Evolutionary conservation across 352 stramenopile species (phyloP).

Genomic region (Phytophthora pisi): DNA sequence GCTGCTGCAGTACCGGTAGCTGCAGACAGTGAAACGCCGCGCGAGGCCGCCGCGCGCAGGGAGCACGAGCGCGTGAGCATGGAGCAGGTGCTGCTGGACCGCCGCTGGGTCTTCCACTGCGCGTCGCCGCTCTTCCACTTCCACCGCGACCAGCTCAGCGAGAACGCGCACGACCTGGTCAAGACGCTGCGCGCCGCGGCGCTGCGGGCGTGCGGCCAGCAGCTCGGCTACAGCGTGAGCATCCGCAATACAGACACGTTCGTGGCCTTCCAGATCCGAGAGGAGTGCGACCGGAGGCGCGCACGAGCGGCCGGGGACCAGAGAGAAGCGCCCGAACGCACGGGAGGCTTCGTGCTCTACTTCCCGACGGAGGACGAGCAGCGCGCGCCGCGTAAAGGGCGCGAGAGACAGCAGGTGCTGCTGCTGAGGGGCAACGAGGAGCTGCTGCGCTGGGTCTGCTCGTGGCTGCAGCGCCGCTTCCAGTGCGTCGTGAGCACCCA

Average conservation of each 20-base stretch:
- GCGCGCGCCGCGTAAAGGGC: constrained; percentile 37
- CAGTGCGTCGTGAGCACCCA: constrained; percentile 67
- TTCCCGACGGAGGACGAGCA: constrained; percentile 49
- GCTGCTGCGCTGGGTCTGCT: constrained; percentile 57
- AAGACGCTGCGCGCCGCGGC: constrained; percentile 65
- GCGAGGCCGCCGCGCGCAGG: constrained; percentile 22
- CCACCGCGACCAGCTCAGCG: constrained; percentile 46
- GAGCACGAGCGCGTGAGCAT: constrained; percentile 48
- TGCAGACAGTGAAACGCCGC: constrained; percentile 17
- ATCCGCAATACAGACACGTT: constrained; percentile 56
- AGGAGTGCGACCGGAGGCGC: constrained; percentile 45
- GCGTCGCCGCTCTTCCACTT: constrained; percentile 73
- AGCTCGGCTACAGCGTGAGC: constrained; percentile 72
- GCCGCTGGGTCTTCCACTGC: constrained; percentile 65
- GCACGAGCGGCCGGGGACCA: neutral
- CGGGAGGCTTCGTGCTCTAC: constrained; percentile 71
- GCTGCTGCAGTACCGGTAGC: neutral
- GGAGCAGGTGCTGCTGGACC: constrained; percentile 58
- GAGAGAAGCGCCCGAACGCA: constrained; percentile 21
- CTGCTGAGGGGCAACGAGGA: constrained; percentile 63
- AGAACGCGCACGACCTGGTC: constrained; percentile 68
- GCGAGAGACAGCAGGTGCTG: constrained; percentile 60
- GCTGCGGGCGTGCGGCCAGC: constrained; percentile 44
- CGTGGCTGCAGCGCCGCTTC: constrained; percentile 75
- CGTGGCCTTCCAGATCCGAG: constrained; percentile 63